Base-by-base conservation (phyloP, 805 yeast genomes). In the Wickerhamiella australiensis region DNA sequence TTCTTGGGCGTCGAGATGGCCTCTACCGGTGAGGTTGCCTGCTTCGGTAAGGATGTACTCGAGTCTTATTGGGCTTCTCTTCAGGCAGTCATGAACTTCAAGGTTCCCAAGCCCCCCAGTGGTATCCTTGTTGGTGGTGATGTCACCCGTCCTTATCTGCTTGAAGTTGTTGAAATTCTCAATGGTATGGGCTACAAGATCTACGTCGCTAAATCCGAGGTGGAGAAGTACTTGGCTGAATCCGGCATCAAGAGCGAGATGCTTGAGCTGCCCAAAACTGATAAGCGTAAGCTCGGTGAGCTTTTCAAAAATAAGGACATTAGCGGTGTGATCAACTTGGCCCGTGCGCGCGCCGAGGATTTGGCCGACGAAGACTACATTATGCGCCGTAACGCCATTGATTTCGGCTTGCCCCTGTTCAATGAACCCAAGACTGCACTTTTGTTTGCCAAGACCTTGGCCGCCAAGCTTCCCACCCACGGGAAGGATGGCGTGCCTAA, bases 1-100 rank as follows among this genome's bases (percentile, higher is more conserved):
- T 88, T 85, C 76, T 75, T 92, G 64, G 98, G 98, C 56, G 98
- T 92, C 57, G 99, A 92, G 72, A 92, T 92, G 99, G 82, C 97
- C 5, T 88, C 97, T 11, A 92, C 99, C 47, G 99, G 99, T 68
- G 99, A 92, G 71, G 84, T 92, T 65, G 98, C 98, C 26, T 85
- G 96, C 65, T 92, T 92, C 65, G 99, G 99, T 59, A 73, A 73
- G 54, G 82, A 85, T 67, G 66, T 82, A 54, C 60, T 75, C 50
- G 97, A 92, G 69, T 95, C 97, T 31, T 92, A 92, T 76, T 92
- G 97, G 97, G 82, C 96, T 42, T 82, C 97, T 13, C 79, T 90
- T 60, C 96, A 92, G 74, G 77, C 95, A 46, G 87, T 95, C 37
- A 92, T 88, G 96, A 90, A 90, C 76, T 92, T 92, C 79, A 76